Evolutionary conservation across 352 stramenopile species (phyloP), one percentile per base, ranked within the genome.

Genomic region (Phytophthora brassicae): DNA sequence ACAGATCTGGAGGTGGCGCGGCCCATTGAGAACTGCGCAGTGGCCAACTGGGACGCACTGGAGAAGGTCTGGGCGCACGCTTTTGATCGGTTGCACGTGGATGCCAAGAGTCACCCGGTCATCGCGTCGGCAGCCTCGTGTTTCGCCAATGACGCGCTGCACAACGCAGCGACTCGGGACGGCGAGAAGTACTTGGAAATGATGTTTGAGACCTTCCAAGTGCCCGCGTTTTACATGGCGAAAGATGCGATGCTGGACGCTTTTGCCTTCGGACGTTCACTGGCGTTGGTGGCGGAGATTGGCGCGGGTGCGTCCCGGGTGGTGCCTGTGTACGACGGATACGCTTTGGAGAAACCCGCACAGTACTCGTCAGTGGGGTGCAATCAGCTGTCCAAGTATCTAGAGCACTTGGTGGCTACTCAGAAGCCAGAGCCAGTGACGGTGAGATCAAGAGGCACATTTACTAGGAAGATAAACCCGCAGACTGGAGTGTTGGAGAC

Each of bases 181-280:
- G 68, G 73, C 22, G 77, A 89, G 20, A 89, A 90, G 64, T 94
- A 95, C 69, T 65, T 92, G 60, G 84, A 96, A 72, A 82, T 98
- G 63, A 95, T 98, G 77, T 97, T 98, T 59, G 93, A 98, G 68
- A 92, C 72, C 49, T 97, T 98, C 59, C 69, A 86, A 36, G 79
- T 91, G 19, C 90, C 90, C 13, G 88, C 88, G 13, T 94, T 96
- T 63, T 97, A 96, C 70, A 84, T 97, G 66, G 87, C 89, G 17
- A 94, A 96, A 49, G 89, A 94, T 50, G 89, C 88, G 3, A 82
- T 96, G 53, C 74, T 98, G 19, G 88, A 95, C 47, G 88, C 93
- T 0, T 98, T 98, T 56, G 87, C 91, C 2, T 93, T 96, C 29
- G 93, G 93, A 2, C 75, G 91, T 3, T 92, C 89, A 16, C 74